Conservation (phyloP, 345 rosid species). For the Cardiospermum halicacabum region DNA sequence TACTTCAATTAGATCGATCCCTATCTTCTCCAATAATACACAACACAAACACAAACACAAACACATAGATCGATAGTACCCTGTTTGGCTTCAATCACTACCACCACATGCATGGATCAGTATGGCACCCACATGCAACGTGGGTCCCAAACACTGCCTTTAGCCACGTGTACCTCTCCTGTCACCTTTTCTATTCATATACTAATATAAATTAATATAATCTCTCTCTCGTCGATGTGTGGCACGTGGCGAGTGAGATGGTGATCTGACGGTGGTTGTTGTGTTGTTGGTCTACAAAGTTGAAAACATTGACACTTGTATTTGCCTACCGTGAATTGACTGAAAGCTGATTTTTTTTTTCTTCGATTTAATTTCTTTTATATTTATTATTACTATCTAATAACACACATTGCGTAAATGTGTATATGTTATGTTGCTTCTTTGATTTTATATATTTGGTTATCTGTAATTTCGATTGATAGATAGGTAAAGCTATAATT, state of each 20-base stretch:
- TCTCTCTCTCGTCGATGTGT: background rate
- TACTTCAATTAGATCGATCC: constrained; percentile 30
- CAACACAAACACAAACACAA: background rate
- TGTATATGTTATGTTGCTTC: no score
- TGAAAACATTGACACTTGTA: constrained; percentile 2
- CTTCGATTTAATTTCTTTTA: background rate
- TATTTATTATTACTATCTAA: no score
- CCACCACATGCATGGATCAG: constrained; percentile 25
- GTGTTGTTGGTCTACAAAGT: constrained; percentile 9
- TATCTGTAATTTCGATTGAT: no score
- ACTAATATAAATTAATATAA: no score
- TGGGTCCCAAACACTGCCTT: background rate
- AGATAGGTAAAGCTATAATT: no score
- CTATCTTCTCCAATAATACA: constrained; percentile 24
- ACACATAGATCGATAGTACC: background rate
- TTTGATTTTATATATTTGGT: no score
- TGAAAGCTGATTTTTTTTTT: background rate
- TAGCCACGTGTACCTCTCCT: constrained; percentile 12
- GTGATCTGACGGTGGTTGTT: constrained; percentile 10
- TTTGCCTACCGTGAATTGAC: constrained; percentile 7
- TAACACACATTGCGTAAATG: no score
- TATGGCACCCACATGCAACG: constrained; percentile 30
- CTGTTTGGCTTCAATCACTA: constrained; percentile 17
- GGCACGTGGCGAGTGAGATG: constrained; percentile 20
- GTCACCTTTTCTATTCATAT: background rate